These are phyloP conservation scores for Talaromyces amestolkiae DNA, from an alignment of 2,329 filamentous ascomycete species.

Conservation along the genomic window DNA sequence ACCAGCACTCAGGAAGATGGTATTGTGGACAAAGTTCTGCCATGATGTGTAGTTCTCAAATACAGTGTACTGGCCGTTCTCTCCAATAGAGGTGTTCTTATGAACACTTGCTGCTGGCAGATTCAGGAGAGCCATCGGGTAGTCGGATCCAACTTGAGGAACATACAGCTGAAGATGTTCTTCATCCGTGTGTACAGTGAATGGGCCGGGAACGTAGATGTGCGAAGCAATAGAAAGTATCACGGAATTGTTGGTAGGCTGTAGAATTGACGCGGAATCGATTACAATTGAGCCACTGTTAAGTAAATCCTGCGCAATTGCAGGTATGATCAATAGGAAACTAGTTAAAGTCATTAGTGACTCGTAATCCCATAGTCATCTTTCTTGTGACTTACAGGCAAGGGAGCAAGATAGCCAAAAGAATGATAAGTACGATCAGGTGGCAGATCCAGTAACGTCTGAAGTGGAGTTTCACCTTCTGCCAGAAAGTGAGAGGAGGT, in stretches of 20 bases:
- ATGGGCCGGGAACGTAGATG: constrained; percentile 35
- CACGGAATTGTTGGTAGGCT: constrained; percentile 34
- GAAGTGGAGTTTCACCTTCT: constrained; percentile 36
- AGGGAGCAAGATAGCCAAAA: constrained; percentile 41
- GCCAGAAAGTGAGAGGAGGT: constrained; percentile 28
- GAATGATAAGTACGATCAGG: constrained; percentile 34
- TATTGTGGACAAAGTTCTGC: constrained; percentile 33
- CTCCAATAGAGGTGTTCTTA: constrained; percentile 37
- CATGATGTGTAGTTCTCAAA: constrained; percentile 29
- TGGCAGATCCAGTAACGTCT: constrained; percentile 42
- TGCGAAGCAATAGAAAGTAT: constrained; percentile 36
- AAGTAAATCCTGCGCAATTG: constrained; percentile 41
- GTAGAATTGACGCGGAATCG: constrained; percentile 34
- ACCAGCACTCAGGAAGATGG: constrained; percentile 30
- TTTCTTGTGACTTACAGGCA: constrained; percentile 34
- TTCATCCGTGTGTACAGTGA: constrained; percentile 39
- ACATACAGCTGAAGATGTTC: constrained; percentile 35
- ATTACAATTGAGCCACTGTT: constrained; percentile 38
- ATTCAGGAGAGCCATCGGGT: constrained; percentile 31
- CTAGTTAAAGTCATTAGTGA: constrained; percentile 24
- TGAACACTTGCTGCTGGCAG: constrained; percentile 27
- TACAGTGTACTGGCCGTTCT: constrained; percentile 25
- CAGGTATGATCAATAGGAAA: constrained; percentile 42
- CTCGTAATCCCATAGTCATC: not conserved
- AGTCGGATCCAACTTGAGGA: constrained; percentile 28